These are phyloP conservation scores for Pyrenopolyporus hunteri DNA, from an alignment of 495 filamentous ascomycete species.

Conservation along the genomic window DNA sequence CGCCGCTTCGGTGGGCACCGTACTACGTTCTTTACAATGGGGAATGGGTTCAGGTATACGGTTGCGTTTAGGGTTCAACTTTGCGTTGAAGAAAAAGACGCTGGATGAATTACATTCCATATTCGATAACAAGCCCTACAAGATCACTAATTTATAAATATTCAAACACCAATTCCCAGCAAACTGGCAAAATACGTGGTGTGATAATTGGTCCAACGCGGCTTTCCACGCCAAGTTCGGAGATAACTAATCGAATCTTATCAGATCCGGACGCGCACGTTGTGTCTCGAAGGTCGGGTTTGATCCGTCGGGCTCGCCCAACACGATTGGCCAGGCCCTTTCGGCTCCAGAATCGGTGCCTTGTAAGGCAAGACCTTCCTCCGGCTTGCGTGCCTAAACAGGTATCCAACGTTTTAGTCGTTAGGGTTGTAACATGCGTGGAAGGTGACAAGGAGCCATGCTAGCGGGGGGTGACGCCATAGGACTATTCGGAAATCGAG, in stretches of 20 bases:
- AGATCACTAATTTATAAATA: too few species aligned
- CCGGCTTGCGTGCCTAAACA: neutral
- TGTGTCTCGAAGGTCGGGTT: neutral
- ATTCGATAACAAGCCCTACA: too few species aligned
- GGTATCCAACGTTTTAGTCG: neutral
- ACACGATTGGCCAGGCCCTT: neutral
- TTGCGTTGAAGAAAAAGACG: too few species aligned
- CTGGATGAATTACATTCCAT: too few species aligned
- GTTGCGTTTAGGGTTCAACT: neutral
- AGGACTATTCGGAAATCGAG: too few species aligned
- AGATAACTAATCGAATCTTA: constrained; percentile 9
- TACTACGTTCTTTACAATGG: too few species aligned
- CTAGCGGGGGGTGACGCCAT: constrained; percentile 8
- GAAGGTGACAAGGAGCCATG: neutral
- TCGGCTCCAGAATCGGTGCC: neutral
- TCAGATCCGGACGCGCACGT: neutral
- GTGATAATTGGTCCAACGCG: neutral
- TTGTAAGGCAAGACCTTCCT: neutral
- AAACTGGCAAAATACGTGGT: neutral
- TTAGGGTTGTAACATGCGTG: neutral
- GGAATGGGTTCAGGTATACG: too few species aligned
- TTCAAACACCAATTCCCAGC: too few species aligned
- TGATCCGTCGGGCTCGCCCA: neutral
- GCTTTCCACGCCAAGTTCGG: neutral
- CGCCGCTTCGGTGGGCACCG: neutral